phyloP scores from a whole-genome alignment of 164 flowering plant species.

The Taxillus chinensis region DNA sequence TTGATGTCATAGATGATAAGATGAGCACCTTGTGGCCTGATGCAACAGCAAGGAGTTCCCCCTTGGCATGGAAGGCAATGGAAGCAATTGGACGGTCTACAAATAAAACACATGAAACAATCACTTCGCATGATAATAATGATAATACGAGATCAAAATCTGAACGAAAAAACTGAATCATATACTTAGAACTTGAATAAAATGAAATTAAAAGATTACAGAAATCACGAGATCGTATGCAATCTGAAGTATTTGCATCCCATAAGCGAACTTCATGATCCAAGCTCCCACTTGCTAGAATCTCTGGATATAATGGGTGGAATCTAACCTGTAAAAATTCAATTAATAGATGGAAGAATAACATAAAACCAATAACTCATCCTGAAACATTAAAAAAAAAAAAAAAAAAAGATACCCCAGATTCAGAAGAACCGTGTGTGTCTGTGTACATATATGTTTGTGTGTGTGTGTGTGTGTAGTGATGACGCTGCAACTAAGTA shows the following conservation, averaged over 20 bases:
- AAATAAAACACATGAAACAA: not conserved
- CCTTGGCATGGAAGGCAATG: slow-evolving; percentile 92
- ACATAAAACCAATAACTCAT: not conserved
- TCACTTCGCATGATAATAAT: not conserved
- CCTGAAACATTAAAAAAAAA: not conserved
- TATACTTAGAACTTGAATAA: not conserved
- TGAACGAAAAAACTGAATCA: slow-evolving; percentile 3
- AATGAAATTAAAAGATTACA: slow-evolving; percentile 33
- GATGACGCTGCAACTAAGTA: no score
- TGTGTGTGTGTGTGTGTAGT: no score
- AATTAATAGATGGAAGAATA: slow-evolving; percentile 5
- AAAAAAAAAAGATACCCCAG: no score
- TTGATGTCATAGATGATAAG: no score
- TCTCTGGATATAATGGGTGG: slow-evolving; percentile 68
- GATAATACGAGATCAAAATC: not conserved
- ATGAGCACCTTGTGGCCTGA: slow-evolving; percentile 87
- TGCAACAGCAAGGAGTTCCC: slow-evolving; percentile 89
- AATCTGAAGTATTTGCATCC: slow-evolving; percentile 82
- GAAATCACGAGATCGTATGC: slow-evolving; percentile 79
- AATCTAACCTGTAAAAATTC: slow-evolving; percentile 68
- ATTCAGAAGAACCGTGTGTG: no score
- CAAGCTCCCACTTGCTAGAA: slow-evolving; percentile 95
- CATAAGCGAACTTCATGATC: slow-evolving; percentile 96
- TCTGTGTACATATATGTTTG: no score
- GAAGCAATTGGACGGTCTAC: slow-evolving; percentile 97